A percentile compares a stretch with the other conserved stretches of the same genome.
phyloP scores from a whole-genome alignment of 306 rosid species.

The Cicer judaicum region DNA sequence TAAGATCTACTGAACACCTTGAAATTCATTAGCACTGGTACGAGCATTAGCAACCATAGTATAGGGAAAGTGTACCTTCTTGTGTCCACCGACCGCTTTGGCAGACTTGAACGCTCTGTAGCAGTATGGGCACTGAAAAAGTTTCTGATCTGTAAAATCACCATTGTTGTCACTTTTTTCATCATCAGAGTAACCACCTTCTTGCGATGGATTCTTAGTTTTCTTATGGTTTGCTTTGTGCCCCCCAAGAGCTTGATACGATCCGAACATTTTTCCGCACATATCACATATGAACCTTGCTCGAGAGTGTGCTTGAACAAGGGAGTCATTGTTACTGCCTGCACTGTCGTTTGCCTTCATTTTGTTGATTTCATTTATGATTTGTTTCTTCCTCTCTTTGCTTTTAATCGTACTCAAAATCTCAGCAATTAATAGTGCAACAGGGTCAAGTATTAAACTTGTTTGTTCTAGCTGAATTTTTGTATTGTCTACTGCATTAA shows the following conservation, averaged over 20 bases:
- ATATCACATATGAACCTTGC: constrained; percentile 52
- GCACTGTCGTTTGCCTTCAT: constrained; percentile 23
- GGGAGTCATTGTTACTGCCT: not conserved
- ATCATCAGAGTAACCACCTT: not conserved
- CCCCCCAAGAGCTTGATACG: constrained; percentile 72
- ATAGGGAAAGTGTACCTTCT: constrained; percentile 55
- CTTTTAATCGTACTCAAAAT: no score
- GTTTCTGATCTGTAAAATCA: constrained; percentile 16
- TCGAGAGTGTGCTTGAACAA: not conserved
- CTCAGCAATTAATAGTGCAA: no score
- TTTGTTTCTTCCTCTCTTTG: not conserved
- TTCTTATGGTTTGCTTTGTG: constrained; percentile 66
- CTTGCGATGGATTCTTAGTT: not conserved
- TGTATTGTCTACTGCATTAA: not conserved
- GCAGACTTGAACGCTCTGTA: constrained; percentile 54
- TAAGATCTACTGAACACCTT: constrained; percentile 54
- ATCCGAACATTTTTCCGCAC: constrained; percentile 52
- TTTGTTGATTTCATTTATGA: not conserved
- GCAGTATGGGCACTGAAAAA: constrained; percentile 53
- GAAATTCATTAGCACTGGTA: not conserved
- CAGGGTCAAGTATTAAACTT: constrained; percentile 17
- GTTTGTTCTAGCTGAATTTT: not conserved
- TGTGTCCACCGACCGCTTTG: constrained; percentile 74
- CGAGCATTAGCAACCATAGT: constrained; percentile 3
- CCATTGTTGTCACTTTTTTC: not conserved